These are phyloP conservation scores for Leccinellum luteum DNA, from an alignment of 768 basidiomycete species.

Conservation along the genomic window DNA sequence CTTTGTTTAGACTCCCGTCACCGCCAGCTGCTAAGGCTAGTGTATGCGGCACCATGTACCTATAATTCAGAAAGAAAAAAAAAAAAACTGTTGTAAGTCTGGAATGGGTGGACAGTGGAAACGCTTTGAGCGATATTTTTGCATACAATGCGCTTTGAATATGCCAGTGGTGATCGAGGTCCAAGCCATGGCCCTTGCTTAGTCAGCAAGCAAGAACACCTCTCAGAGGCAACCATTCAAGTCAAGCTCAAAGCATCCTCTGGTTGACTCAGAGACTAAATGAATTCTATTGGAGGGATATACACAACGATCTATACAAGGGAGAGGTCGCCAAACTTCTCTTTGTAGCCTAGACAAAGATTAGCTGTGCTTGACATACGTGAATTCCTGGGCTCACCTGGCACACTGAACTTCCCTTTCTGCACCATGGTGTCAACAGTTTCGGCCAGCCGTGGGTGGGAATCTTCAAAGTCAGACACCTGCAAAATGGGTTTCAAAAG, in stretches of 20 bases:
- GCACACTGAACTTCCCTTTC: conserved; percentile 99
- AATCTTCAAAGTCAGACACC: conserved; percentile 87
- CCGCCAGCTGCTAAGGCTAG: too few relatives aligned
- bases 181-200: conserved; percentile 5
- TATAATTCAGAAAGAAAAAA: background rate
- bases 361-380: background rate
- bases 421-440: conserved; percentile 92
- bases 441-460: conserved; percentile 89
- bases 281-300: conserved; percentile 23
- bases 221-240: background rate
- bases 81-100: background rate
- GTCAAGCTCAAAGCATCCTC: background rate
- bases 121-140: background rate
- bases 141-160: background rate
- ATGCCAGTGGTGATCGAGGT: background rate
- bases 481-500: conserved; percentile 30
- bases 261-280: background rate
- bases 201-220: conserved; percentile 17
- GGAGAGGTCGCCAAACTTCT: conserved; percentile 95
- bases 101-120: background rate
- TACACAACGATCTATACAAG: conserved; percentile 62
- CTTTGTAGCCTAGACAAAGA: conserved; percentile 68
- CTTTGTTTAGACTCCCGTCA: background rate
- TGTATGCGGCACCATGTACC: background rate
- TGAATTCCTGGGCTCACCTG: conserved; percentile 50